phyloP scores from a whole-genome alignment of 2,329 filamentous ascomycete genomes.

The Cordyceps fumosorosea region DNA sequence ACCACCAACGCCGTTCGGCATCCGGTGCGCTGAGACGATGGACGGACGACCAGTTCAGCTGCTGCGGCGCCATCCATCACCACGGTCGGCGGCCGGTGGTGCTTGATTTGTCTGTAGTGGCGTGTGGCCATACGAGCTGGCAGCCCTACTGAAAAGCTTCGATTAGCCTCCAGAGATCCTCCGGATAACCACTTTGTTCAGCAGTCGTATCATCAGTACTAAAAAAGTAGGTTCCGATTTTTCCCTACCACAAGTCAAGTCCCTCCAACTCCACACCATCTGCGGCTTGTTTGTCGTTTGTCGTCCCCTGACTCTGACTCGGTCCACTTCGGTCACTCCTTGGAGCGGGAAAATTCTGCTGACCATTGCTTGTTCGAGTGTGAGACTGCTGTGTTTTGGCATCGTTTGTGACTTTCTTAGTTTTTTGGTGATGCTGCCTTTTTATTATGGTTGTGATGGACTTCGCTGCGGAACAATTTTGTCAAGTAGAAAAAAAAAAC shows the following conservation, averaged over 20 bases:
- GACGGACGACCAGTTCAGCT: background rate
- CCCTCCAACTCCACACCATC: background rate
- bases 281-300: background rate
- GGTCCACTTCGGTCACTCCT: constrained; percentile 10
- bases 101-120: background rate
- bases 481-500: background rate
- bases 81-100: background rate
- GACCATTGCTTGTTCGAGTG: background rate
- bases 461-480: no score
- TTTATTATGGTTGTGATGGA: background rate
- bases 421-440: background rate
- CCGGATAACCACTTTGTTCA: background rate
- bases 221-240: background rate
- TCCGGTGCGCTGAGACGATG: background rate
- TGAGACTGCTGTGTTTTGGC: background rate
- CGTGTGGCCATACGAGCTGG: constrained; percentile 2
- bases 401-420: background rate
- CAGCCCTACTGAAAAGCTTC: background rate
- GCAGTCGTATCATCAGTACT: background rate
- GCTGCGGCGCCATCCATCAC: background rate
- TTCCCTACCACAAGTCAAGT: background rate
- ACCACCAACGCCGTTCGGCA: background rate
- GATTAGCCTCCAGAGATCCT: background rate
- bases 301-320: constrained; percentile 1
- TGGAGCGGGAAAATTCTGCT: background rate